phyloP scores from a whole-genome alignment of 345 rosid species.

The Populus euphratica region DNA sequence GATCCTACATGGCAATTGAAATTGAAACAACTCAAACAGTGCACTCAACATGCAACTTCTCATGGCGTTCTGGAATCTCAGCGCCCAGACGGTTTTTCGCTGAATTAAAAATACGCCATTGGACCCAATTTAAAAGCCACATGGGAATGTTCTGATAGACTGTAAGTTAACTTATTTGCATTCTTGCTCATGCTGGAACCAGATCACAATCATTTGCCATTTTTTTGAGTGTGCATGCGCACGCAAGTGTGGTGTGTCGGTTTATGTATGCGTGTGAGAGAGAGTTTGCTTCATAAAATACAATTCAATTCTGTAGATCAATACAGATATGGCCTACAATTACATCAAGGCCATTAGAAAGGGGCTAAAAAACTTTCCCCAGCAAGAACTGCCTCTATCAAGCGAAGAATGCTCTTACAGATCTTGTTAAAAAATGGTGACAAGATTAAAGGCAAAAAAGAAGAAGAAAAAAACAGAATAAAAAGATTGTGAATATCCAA shows the following conservation, averaged over 20 bases:
- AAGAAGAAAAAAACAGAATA: not conserved
- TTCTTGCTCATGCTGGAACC: too few species aligned
- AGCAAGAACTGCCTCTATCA: not conserved
- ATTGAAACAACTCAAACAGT: too few species aligned
- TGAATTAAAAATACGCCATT: too few species aligned
- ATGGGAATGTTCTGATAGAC: too few species aligned
- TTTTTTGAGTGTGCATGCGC: too few species aligned
- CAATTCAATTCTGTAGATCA: not conserved
- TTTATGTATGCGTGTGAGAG: not conserved
- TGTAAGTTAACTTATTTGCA: too few species aligned
- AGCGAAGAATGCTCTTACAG: not conserved
- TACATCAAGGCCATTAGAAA: not conserved
- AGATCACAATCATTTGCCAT: not conserved
- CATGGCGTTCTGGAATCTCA: too few species aligned
- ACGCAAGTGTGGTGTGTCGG: too few species aligned
- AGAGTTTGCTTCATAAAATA: not conserved
- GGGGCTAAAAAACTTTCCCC: not conserved
- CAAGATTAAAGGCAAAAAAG: not conserved
- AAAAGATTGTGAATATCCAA: not conserved
- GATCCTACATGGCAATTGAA: too few species aligned
- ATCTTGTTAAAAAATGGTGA: not conserved
- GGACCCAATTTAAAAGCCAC: too few species aligned
- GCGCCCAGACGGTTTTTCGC: too few species aligned
- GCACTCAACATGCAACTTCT: too few species aligned
- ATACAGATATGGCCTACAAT: slow-evolving; percentile 4